These are phyloP conservation scores for Calendula officinalis DNA, from an alignment of 129 eudicot genomes.

Conservation along the genomic window DNA sequence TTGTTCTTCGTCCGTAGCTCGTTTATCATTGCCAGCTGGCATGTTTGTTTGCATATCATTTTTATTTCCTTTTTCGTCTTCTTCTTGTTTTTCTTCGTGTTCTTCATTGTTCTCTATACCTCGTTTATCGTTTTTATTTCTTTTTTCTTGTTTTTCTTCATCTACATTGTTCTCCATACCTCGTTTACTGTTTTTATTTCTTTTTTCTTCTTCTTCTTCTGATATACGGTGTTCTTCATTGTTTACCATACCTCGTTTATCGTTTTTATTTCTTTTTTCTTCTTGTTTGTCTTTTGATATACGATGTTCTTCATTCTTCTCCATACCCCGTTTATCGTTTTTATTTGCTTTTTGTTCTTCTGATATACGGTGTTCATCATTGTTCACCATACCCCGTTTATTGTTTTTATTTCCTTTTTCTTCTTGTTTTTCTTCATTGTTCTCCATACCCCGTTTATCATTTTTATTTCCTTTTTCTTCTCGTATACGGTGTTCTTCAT, in stretches of 20 bases:
- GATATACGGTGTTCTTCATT: conserved; percentile 12
- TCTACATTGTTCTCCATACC: conserved; percentile 4
- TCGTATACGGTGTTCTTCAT: conserved; percentile 5
- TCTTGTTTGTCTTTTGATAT: background rate
- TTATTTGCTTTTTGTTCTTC: background rate
- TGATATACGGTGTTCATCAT: conserved; percentile 5
- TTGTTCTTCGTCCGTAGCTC: conserved; percentile 6
- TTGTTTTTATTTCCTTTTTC: conserved; percentile 1
- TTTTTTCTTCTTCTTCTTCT: conserved; percentile 7
- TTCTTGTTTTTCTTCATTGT: conserved; percentile 11
- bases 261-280: conserved; percentile 5
- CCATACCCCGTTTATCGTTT: background rate
- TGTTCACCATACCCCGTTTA: conserved; percentile 2
- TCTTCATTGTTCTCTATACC: background rate
- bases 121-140: background rate
- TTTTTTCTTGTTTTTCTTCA: background rate
- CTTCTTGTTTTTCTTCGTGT: background rate
- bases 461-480: conserved; percentile 7
- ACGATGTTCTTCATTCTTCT: conserved; percentile 1
- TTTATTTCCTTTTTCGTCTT: conserved; percentile 7
- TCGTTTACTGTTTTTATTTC: background rate
- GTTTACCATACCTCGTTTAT: conserved; percentile 1
- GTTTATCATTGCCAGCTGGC: conserved; percentile 7
- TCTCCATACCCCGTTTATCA: background rate
- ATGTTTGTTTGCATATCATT: background rate